These are phyloP conservation scores for Dimocarpus longan DNA, from an alignment of 345 rosid genomes.

Conservation along the genomic window DNA sequence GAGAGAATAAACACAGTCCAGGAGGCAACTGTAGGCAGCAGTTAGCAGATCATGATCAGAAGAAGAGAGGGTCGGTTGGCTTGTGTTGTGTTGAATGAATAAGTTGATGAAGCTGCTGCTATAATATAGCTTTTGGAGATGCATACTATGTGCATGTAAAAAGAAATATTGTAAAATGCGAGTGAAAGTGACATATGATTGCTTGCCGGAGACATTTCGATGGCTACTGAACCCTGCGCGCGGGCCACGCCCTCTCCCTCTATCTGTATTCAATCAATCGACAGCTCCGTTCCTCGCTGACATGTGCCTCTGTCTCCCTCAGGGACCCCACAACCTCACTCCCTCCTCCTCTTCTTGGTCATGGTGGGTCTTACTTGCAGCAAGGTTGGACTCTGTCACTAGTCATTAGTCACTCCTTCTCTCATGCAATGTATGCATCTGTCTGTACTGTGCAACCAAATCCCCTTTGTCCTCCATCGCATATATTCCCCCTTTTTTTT, in stretches of 20 bases:
- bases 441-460: not conserved
- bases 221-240: constrained; percentile 25
- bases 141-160: too few species aligned
- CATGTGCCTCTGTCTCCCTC: constrained; percentile 8
- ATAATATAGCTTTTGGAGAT: too few species aligned
- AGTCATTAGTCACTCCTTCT: not conserved
- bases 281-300: constrained; percentile 26
- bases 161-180: not conserved
- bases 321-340: not conserved
- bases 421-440: not conserved
- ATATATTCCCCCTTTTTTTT: too few species aligned
- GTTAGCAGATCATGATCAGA: not conserved
- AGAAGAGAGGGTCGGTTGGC: not conserved
- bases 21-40: not conserved
- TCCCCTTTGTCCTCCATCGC: not conserved
- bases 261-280: constrained; percentile 18
- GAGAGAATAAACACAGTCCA: not conserved
- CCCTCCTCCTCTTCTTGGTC: not conserved
- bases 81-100: not conserved
- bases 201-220: constrained; percentile 29
- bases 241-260: constrained; percentile 23
- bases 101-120: too few species aligned
- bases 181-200: constrained; percentile 33
- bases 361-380: not conserved
- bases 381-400: not conserved